These are phyloP conservation scores for Mortierella antarctica DNA, from an alignment of 192 early-diverging fungal genomes.

Conservation along the genomic window DNA sequence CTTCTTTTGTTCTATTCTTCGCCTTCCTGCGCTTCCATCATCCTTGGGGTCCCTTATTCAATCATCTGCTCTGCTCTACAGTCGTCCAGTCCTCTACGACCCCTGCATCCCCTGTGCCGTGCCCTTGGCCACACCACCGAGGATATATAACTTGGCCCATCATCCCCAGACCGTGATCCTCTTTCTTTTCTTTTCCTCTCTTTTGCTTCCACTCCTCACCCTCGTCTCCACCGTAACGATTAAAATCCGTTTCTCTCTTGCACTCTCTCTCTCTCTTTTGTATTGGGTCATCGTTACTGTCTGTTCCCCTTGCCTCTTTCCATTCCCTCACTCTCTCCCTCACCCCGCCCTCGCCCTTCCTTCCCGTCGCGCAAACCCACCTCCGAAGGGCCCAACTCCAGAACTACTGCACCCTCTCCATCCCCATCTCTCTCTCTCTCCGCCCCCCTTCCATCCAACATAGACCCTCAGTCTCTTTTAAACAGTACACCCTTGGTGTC, in stretches of 20 bases:
- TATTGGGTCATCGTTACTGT: neutral
- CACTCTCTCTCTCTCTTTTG: neutral
- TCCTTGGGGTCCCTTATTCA: too few relatives aligned
- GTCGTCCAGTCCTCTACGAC: too few relatives aligned
- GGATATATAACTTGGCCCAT: too few relatives aligned
- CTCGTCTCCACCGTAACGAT: too few relatives aligned
- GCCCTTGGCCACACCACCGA: too few relatives aligned
- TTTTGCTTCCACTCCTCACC: neutral
- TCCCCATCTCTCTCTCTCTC: neutral
- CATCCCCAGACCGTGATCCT: too few relatives aligned
- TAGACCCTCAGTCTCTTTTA: neutral
- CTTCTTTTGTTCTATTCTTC: too few relatives aligned
- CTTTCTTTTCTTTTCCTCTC: neutral
- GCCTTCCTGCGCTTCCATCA: too few relatives aligned
- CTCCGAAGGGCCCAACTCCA: too few relatives aligned
- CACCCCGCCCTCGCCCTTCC: neutral
- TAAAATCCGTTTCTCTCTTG: neutral
- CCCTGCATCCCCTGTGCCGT: too few relatives aligned
- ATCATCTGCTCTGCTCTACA: too few relatives aligned
- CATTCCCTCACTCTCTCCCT: too few relatives aligned
- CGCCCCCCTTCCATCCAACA: neutral
- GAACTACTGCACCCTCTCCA: neutral
- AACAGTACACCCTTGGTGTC: neutral
- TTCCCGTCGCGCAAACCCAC: neutral
- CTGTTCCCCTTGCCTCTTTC: slow-evolving; percentile 6